Evolutionary conservation across 2,329 filamentous ascomycete species (phyloP).

Genomic region (Neofusicoccum ribis): DNA sequence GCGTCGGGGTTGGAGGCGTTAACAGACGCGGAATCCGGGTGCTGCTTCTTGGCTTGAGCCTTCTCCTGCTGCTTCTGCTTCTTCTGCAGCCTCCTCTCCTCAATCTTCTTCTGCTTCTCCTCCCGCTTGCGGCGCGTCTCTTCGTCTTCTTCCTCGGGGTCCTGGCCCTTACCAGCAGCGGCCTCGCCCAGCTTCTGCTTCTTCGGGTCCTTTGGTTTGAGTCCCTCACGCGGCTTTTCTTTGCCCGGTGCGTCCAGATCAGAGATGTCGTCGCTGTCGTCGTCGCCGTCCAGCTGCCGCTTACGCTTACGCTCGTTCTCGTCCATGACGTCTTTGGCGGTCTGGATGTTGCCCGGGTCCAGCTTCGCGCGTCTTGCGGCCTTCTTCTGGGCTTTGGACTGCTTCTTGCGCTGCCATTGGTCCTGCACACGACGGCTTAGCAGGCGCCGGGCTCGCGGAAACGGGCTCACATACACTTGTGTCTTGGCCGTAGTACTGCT

Average conservation of each 20-base stretch:
- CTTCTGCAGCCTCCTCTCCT: conserved; percentile 39
- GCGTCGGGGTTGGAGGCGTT: conserved; percentile 22
- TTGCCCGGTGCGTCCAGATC: conserved; percentile 36
- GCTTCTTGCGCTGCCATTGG: conserved; percentile 94
- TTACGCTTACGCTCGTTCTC: conserved; percentile 78
- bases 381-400: conserved; percentile 84
- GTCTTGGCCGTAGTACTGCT: conserved; percentile 87
- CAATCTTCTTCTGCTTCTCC: conserved; percentile 49
- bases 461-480: conserved; percentile 65
- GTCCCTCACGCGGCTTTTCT: conserved; percentile 40
- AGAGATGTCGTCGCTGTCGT: conserved; percentile 32
- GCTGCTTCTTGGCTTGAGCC: conserved; percentile 33
- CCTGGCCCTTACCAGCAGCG: conserved; percentile 23
- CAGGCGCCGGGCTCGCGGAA: conserved; percentile 1
- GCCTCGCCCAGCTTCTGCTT: conserved; percentile 42
- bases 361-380: conserved; percentile 85
- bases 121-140: conserved; percentile 46
- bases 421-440: conserved; percentile 56
- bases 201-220: conserved; percentile 40
- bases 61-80: conserved; percentile 34
- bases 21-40: conserved; percentile 22
- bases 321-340: conserved; percentile 89
- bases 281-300: conserved; percentile 63
- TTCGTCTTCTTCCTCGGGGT: conserved; percentile 24
- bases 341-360: conserved; percentile 87